Evolutionary conservation across 169 alveolate species (phyloP).

Genomic region (Toxoplasma gondii): DNA sequence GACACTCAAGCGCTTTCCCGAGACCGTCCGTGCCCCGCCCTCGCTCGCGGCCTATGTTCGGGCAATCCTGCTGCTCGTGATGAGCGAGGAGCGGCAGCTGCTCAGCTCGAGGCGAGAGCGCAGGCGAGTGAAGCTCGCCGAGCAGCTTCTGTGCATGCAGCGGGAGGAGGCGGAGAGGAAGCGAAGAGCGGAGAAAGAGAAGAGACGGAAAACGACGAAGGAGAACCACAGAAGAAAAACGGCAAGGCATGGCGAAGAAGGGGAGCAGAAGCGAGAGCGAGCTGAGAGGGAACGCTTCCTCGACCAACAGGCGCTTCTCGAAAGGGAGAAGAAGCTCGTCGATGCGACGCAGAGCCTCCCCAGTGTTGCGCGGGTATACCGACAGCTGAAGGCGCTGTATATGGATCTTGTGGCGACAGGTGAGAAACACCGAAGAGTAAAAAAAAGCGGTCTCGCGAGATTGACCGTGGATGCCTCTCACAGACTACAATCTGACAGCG

Average conservation of each 20-base stretch:
- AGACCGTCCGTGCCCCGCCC: background rate
- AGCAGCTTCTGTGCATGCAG: background rate
- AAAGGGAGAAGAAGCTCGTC: constrained; percentile 8
- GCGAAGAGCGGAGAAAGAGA: background rate
- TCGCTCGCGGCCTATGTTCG: constrained; percentile 4
- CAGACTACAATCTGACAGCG: too few relatives aligned
- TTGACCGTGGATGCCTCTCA: too few relatives aligned
- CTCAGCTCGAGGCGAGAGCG: background rate
- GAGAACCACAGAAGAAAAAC: background rate
- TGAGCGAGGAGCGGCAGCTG: background rate
- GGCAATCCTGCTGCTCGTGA: constrained; percentile 21
- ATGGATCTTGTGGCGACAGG: background rate
- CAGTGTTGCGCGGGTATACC: constrained; percentile 3
- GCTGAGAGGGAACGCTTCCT: background rate
- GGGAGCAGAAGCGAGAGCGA: background rate
- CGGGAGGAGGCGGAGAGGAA: background rate
- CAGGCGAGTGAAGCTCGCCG: background rate
- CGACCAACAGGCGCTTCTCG: background rate
- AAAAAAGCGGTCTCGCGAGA: too few relatives aligned
- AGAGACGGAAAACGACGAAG: background rate
- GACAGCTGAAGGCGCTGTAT: constrained; percentile 1
- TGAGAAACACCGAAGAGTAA: background rate
- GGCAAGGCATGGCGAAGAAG: background rate
- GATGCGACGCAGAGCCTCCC: constrained; percentile 5
- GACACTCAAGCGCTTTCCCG: background rate